Evolutionary conservation across 306 rosid genomes (phyloP).

Genomic region (Acacia melanoxylon): DNA sequence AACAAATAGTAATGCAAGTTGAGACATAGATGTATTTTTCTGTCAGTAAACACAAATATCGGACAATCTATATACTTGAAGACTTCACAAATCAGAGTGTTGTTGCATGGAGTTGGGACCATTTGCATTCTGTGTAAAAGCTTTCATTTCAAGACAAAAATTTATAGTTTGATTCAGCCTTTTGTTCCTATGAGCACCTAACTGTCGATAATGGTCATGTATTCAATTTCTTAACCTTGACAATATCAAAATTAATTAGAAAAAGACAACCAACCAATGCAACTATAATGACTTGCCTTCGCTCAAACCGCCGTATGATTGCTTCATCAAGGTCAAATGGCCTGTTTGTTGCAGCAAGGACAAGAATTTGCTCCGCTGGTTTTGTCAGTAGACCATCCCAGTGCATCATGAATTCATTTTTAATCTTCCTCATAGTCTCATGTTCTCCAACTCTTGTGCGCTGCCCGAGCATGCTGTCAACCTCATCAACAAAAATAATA

Average conservation of each 20-base stretch:
- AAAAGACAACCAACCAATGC: background rate
- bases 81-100: background rate
- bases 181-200: background rate
- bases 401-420: constrained; percentile 81
- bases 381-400: constrained; percentile 83
- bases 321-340: constrained; percentile 95
- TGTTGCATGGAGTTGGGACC: background rate
- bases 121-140: constrained; percentile 1
- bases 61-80: background rate
- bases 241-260: constrained; percentile 15
- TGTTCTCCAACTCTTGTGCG: constrained; percentile 79
- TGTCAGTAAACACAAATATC: background rate
- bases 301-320: constrained; percentile 77
- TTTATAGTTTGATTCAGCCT: constrained; percentile 15
- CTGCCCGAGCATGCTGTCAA: constrained; percentile 88
- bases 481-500: constrained; percentile 79
- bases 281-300: constrained; percentile 48
- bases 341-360: constrained; percentile 87
- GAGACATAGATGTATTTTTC: background rate
- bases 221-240: background rate
- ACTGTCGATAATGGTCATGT: background rate
- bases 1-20: background rate
- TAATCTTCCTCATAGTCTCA: constrained; percentile 74
- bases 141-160: background rate
- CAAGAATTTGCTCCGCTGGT: constrained; percentile 58